phyloP scores from a whole-genome alignment of 805 yeast genomes.

The Candida odintsovae region DNA sequence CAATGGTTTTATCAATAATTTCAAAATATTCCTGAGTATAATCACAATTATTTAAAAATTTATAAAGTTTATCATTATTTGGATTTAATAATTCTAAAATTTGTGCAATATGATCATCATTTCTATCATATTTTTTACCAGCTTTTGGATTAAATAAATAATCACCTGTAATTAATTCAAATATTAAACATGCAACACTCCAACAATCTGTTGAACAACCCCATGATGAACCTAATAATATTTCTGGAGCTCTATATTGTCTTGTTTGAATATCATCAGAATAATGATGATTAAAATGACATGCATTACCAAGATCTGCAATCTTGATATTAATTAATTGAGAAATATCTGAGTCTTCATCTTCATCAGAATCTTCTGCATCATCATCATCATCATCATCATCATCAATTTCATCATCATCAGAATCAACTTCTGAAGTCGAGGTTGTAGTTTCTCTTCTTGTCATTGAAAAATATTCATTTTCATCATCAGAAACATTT shows the following conservation, averaged over 20 bases:
- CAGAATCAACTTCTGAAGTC: slow-evolving; percentile 9
- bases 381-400: background rate
- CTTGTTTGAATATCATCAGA: slow-evolving; percentile 67
- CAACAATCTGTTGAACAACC: slow-evolving; percentile 60
- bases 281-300: slow-evolving; percentile 57
- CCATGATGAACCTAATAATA: slow-evolving; percentile 51
- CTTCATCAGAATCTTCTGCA: slow-evolving; percentile 5
- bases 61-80: slow-evolving; percentile 31
- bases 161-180: slow-evolving; percentile 58
- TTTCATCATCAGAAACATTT: slow-evolving; percentile 10
- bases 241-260: slow-evolving; percentile 63
- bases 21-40: slow-evolving; percentile 43
- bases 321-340: slow-evolving; percentile 36
- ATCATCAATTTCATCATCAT: slow-evolving; percentile 10
- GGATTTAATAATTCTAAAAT: slow-evolving; percentile 43
- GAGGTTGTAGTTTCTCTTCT: slow-evolving; percentile 2
- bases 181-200: slow-evolving; percentile 54
- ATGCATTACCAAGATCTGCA: slow-evolving; percentile 69
- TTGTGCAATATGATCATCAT: slow-evolving; percentile 61
- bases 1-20: slow-evolving; percentile 9
- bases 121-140: slow-evolving; percentile 39
- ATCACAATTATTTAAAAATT: slow-evolving; percentile 34
- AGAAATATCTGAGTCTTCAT: no score
- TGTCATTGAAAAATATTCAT: background rate
- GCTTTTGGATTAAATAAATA: slow-evolving; percentile 56